Percentiles rank a stretch among this genome's conserved stretches.
Evolutionary conservation across 176 grass and related monocot genomes (phyloP).

Genomic region (Oryza rufipogon): DNA sequence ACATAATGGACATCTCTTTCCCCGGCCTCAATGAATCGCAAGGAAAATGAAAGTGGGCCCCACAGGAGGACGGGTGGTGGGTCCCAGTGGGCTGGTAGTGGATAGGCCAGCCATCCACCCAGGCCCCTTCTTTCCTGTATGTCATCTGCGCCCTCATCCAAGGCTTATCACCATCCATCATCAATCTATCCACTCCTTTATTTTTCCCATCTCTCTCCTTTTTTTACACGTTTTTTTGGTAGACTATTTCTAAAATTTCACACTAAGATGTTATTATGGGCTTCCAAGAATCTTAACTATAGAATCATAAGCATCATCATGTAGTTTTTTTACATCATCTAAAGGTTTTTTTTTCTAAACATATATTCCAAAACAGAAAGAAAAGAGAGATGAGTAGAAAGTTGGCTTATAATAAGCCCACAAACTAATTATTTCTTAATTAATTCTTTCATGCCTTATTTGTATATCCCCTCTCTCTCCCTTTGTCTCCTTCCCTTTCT

Average conservation of each 20-base stretch:
- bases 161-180: conserved; percentile 40
- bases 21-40: conserved; percentile 26
- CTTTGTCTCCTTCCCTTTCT: conserved; percentile 49
- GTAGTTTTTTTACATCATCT: background rate
- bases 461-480: conserved; percentile 36
- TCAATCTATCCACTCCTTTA: conserved; percentile 20
- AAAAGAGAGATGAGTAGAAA: background rate
- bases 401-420: background rate
- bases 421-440: background rate
- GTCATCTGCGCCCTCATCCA: conserved; percentile 9
- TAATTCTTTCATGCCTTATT: conserved; percentile 20
- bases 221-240: conserved; percentile 1
- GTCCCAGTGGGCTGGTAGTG: conserved; percentile 32
- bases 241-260: background rate
- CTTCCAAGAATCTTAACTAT: background rate
- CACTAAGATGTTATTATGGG: background rate
- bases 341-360: background rate
- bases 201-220: background rate
- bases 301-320: background rate
- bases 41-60: conserved; percentile 29
- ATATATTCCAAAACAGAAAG: background rate
- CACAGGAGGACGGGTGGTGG: conserved; percentile 1
- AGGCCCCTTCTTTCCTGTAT: conserved; percentile 14
- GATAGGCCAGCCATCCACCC: conserved; percentile 44
- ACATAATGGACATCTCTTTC: background rate